Base-by-base conservation (phyloP, 805 yeast genomes). In the Lipomyces sp. region DNA sequence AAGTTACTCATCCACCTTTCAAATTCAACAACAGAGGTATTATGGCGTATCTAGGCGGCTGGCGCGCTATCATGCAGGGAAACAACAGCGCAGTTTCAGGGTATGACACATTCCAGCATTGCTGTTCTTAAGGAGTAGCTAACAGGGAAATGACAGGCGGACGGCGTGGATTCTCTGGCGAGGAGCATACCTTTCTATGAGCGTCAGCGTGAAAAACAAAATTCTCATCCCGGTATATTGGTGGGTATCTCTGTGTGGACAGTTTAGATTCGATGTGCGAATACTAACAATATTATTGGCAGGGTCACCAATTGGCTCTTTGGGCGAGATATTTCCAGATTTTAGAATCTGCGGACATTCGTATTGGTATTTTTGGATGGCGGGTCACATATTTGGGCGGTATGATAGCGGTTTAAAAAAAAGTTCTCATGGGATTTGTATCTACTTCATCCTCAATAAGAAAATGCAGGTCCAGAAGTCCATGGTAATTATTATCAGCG, bases 161-260 rank as follows among this genome's bases (percentile, higher is more conserved):
- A 63, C 80, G 39, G 85, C 85, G 14, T 78, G 82, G 81, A 79
- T 82, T 61, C 64, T 81, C 47, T 82, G 86, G 86, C 77, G 86
- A 70, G 76, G 82, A 45, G 82, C 79, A 24, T 82, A 82, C 67
- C 80, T 81, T 65, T 52, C 59, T 18, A 55, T 55, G 59, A 53
- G 57, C 35, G 53, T 55, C n/a, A 45, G 54, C 32, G 26, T 53
- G 3, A 53, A 49, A 34, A 55, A 55, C 49, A 55, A 55, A 36
- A 48, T 55, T 34, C 39, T 55, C 34, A 47, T 55, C 24, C 53
- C 57, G 11, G 42, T 45, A n/a, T 53, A 45, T 28, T 55, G 59
- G 59, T 53, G 35, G 2, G 56, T 24, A 2, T 19, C 14, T 33
- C 14, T 23, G 10, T 19, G 18, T 10, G 24, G 23, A 22, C 22